Conservation (phyloP, 768 basidiomycete genomes). For the Sarcodon aspratus region DNA sequence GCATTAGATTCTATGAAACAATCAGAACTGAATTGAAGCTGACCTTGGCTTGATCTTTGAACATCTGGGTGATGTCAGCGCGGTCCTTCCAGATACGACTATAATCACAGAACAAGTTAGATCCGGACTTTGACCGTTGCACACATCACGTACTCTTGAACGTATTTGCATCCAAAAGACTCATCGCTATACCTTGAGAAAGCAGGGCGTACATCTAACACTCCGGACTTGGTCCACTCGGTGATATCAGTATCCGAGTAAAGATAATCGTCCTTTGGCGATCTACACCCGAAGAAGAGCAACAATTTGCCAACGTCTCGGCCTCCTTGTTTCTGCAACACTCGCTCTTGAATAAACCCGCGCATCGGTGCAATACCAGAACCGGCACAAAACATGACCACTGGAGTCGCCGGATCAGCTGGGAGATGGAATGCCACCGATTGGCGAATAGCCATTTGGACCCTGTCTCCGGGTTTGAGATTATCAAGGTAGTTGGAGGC, state of each 20-base stretch:
- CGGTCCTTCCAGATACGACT: slow-evolving; percentile 34
- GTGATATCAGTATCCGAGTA: slow-evolving; percentile 30
- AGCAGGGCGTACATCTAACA: slow-evolving; percentile 35
- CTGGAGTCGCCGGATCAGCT: slow-evolving; percentile 23
- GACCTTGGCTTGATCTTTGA: slow-evolving; percentile 24
- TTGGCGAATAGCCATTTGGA: slow-evolving; percentile 30
- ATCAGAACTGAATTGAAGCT: slow-evolving; percentile 1
- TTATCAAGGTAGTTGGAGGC: slow-evolving; percentile 33
- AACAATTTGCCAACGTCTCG: slow-evolving; percentile 27
- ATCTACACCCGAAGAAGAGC: slow-evolving; percentile 37
- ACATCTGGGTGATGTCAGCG: slow-evolving; percentile 21
- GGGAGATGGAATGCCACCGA: slow-evolving; percentile 34
- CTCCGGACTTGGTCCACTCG: slow-evolving; percentile 30
- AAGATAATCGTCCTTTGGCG: slow-evolving; percentile 29
- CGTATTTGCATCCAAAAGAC: slow-evolving; percentile 16
- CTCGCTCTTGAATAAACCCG: slow-evolving; percentile 40
- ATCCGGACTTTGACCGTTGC: no score
- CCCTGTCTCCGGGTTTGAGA: slow-evolving; percentile 27
- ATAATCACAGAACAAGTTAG: not conserved
- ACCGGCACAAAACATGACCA: slow-evolving; percentile 36
- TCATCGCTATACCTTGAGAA: slow-evolving; percentile 16
- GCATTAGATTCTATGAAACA: not conserved
- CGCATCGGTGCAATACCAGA: slow-evolving; percentile 39
- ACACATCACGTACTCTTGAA: slow-evolving; percentile 15
- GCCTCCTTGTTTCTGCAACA: slow-evolving; percentile 30